Conservation (phyloP, 495 filamentous ascomycete species). For the Penicillium canescens region DNA sequence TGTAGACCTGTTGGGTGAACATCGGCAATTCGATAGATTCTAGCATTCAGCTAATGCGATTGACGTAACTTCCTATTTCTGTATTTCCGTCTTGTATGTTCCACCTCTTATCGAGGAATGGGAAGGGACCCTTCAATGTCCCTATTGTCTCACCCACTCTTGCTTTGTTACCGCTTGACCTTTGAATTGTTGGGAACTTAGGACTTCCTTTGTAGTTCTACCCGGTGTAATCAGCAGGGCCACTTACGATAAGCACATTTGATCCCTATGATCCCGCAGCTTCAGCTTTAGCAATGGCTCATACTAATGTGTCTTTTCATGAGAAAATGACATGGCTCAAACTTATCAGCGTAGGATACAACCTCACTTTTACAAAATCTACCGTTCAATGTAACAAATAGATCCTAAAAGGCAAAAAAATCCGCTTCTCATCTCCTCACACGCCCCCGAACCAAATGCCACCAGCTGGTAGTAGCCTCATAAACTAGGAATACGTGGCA, state of each 20-base stretch:
- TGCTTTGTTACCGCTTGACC: neutral
- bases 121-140: neutral
- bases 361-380: neutral
- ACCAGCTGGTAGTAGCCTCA: conserved; percentile 33
- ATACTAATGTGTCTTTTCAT: conserved; percentile 45
- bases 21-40: too few relatives aligned
- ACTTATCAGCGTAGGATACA: conserved; percentile 41
- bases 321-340: conserved; percentile 49
- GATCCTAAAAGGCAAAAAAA: conserved; percentile 35
- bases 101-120: neutral
- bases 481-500: conserved; percentile 44
- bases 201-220: conserved; percentile 7
- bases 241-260: conserved; percentile 1
- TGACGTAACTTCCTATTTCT: neutral
- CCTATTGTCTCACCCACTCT: conserved; percentile 14
- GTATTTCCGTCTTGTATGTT: neutral
- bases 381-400: neutral
- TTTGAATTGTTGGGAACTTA: conserved; percentile 18
- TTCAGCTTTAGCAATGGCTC: conserved; percentile 31
- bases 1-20: too few relatives aligned
- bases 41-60: neutral
- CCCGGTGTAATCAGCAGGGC: conserved; percentile 16
- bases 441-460: conserved; percentile 5
- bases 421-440: conserved; percentile 29
- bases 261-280: neutral